Evolutionary conservation across 805 yeast genomes (phyloP), one percentile per base, ranked within the genome.

Genomic region (Barnettozyma vustinii): DNA sequence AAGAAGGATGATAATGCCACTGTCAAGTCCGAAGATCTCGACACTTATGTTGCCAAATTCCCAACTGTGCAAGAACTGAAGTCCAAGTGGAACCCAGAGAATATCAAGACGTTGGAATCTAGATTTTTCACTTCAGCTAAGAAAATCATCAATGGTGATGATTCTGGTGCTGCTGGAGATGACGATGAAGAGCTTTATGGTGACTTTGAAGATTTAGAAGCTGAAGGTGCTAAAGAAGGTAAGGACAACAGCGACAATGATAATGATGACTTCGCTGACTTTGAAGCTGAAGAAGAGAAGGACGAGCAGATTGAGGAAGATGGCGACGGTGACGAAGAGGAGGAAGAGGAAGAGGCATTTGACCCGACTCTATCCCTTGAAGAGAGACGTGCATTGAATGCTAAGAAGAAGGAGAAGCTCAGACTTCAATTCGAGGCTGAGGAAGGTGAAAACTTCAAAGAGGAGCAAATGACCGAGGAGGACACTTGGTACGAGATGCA

Each of bases 401-500:
- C 97, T 2, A 81, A 84, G 52, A 90, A 87, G 72, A 95, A 94
- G 61, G 97, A 91, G 55, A 83, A 87, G 60, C 74, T 92, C 51
- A 83, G 90, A 51, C 74, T 87, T 59, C 97, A 94, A 63, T 89
- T 94, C 61, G 98, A 94, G 62, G 89, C 82, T 46, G 89, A 83
- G 63, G 83, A 78, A 55, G 83, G 81, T 49, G 84, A 80, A 50
- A 80, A 80, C 56, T 87, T 87, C 16, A 89, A 83, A 23, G 87
- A 84, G 53, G 96, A 88, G 54, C 87, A 87, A 12, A 90, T 87
- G 62, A 76, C 77, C 51, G 95, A 87, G 62, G 89, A 88, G 49
- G 97, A 92, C 59, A 90, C 97, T 0, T 94, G 99, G 99, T 94
- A 92, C 65, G 98, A 92, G 65, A 81, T 86, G 66, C 97, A 94